Percentiles rank a stretch among this genome's conserved stretches.
These are phyloP conservation scores for Cladophialophora bantiana DNA, from an alignment of 2,329 filamentous ascomycete genomes.

Conservation along the genomic window DNA sequence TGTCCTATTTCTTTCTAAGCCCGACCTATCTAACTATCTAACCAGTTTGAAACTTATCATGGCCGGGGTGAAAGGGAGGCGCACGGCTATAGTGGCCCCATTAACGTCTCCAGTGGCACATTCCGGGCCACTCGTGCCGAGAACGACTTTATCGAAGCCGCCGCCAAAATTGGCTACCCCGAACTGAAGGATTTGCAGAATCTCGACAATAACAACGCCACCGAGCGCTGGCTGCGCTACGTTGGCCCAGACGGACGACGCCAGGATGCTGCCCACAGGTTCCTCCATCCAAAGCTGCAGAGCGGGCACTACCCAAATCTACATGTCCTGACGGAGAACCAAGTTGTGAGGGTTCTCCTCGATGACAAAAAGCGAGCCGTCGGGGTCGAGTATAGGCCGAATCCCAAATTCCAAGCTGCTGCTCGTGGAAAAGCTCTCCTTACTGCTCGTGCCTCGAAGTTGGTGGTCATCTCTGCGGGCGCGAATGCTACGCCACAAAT, in stretches of 20 bases:
- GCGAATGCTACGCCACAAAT: constrained; percentile 64
- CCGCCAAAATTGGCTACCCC: constrained; percentile 57
- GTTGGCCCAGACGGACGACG: constrained; percentile 60
- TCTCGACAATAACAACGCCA: constrained; percentile 46
- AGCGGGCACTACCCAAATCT: constrained; percentile 63
- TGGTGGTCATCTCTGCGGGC: constrained; percentile 67
- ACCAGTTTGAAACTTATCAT: constrained; percentile 60
- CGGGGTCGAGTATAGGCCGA: constrained; percentile 65
- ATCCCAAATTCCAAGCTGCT: constrained; percentile 49
- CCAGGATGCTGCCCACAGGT: constrained; percentile 65
- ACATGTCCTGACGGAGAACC: constrained; percentile 64
- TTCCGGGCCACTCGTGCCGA: constrained; percentile 52
- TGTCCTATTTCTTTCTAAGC: background rate
- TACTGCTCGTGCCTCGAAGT: constrained; percentile 56
- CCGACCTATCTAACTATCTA: constrained; percentile 39
- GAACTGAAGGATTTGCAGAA: constrained; percentile 62
- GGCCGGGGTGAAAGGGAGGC: constrained; percentile 52
- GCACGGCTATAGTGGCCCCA: constrained; percentile 64
- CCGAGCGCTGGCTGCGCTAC: constrained; percentile 57
- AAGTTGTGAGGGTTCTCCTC: constrained; percentile 64
- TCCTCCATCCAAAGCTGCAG: constrained; percentile 61
- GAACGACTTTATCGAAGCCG: constrained; percentile 60
- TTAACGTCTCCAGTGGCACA: constrained; percentile 62
- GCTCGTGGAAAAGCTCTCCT: constrained; percentile 21
- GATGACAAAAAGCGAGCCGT: constrained; percentile 60